These are phyloP conservation scores for Cryptococcus sp. DNA, from an alignment of 1,284 basidiomycete species.

Conservation along the genomic window DNA sequence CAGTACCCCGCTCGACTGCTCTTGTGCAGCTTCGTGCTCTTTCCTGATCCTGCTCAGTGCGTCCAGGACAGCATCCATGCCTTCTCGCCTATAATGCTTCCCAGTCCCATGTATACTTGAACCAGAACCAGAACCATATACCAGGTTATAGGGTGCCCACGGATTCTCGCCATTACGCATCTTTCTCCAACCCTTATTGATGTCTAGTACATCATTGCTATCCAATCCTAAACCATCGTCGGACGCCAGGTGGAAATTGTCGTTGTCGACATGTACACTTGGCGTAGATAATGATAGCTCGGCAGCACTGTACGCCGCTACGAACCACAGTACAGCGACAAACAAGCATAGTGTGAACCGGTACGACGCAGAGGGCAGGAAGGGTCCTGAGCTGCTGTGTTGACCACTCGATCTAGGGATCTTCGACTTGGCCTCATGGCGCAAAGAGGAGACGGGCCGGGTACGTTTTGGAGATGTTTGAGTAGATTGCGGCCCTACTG, in stretches of 20 bases:
- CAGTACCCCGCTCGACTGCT: no score
- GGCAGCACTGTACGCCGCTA: conserved; percentile 6
- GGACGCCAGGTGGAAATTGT: background rate
- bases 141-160: background rate
- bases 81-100: background rate
- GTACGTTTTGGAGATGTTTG: no score
- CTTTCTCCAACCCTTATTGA: background rate
- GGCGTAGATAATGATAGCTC: conserved; percentile 1
- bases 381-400: no score
- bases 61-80: conserved; percentile 15
- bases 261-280: background rate
- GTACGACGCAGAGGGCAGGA: background rate
- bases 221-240: background rate
- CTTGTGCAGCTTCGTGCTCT: background rate
- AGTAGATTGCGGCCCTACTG: no score
- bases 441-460: no score
- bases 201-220: background rate
- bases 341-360: conserved; percentile 15
- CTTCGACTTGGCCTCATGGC: no score
- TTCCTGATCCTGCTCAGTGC: conserved; percentile 8
- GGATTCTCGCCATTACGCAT: background rate
- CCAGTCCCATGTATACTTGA: background rate
- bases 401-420: no score
- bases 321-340: conserved; percentile 7
- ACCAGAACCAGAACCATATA: background rate